Evolutionary conservation across 371 early-diverging fungal genomes (phyloP).

Genomic region (Fennellomyces sp.): DNA sequence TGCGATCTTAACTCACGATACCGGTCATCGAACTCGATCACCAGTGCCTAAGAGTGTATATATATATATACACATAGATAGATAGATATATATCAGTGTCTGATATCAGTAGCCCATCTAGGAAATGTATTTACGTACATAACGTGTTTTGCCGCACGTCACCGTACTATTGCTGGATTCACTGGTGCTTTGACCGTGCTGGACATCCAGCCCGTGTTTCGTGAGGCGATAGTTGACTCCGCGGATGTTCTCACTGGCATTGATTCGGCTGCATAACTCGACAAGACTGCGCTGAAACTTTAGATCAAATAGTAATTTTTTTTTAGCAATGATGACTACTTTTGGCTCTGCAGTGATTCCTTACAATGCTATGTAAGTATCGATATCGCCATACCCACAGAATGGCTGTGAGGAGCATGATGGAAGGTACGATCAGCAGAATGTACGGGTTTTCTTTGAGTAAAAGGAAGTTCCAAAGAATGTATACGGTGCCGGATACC

Average conservation of each 20-base stretch:
- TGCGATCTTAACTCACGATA: slow-evolving; percentile 24
- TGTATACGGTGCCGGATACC: slow-evolving; percentile 19
- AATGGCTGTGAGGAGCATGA: slow-evolving; percentile 24
- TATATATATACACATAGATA: not conserved
- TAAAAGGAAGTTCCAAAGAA: slow-evolving; percentile 20
- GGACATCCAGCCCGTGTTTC: slow-evolving; percentile 16
- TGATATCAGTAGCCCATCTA: not conserved
- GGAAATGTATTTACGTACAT: not conserved
- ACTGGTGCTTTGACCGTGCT: not conserved
- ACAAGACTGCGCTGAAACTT: slow-evolving; percentile 40
- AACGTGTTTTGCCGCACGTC: not conserved
- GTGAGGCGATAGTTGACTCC: slow-evolving; percentile 43
- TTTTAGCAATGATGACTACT: not conserved
- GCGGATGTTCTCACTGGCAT: slow-evolving; percentile 53
- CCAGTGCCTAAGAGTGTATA: slow-evolving; percentile 21
- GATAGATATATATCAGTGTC: not conserved
- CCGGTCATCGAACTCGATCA: slow-evolving; percentile 40
- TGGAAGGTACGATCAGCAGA: slow-evolving; percentile 20
- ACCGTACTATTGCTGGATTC: not conserved
- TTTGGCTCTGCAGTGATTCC: too few species aligned
- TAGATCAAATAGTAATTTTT: not conserved
- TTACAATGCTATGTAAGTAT: slow-evolving; percentile 26
- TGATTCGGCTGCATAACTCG: slow-evolving; percentile 36
- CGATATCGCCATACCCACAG: slow-evolving; percentile 33
- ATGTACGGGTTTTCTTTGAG: slow-evolving; percentile 6